A percentile compares a stretch with the other conserved stretches of the same genome.
These are phyloP conservation scores for Tolypocladium guangdongense DNA, from an alignment of 2,329 filamentous ascomycete genomes.

Conservation along the genomic window DNA sequence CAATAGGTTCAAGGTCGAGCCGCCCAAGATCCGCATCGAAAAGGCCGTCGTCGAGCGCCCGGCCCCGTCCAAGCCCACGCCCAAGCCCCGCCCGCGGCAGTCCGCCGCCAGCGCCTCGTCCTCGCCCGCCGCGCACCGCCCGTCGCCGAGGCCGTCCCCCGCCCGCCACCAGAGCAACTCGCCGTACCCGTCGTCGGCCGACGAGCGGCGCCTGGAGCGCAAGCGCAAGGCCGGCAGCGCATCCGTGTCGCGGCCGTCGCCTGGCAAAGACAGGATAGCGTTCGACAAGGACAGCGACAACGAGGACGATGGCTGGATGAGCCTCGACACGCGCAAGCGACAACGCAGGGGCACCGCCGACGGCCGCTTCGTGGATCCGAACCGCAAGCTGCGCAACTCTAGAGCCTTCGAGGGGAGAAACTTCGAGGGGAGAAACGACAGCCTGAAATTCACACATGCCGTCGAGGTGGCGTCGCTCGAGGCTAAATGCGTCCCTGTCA, in stretches of 20 bases:
- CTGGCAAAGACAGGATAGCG: conserved; percentile 35
- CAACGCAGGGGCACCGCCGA: conserved; percentile 30
- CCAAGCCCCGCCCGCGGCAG: conserved; percentile 17
- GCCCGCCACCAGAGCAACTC: conserved; percentile 28
- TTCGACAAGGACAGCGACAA: conserved; percentile 41
- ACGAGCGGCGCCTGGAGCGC: conserved; percentile 26
- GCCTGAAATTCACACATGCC: conserved; percentile 44
- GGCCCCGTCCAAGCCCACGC: conserved; percentile 21
- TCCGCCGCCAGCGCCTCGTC: conserved; percentile 9
- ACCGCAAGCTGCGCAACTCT: conserved; percentile 33
- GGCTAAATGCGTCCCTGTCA: conserved; percentile 38
- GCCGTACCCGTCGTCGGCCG: conserved; percentile 29
- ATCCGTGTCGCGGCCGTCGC: conserved; percentile 26
- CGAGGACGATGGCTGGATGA: conserved; percentile 42
- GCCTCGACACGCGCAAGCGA: conserved; percentile 35
- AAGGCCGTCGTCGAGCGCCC: conserved; percentile 34
- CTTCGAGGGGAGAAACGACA: conserved; percentile 31
- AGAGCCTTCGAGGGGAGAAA: conserved; percentile 33
- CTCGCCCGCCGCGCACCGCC: conserved; percentile 23
- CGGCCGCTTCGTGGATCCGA: conserved; percentile 32
- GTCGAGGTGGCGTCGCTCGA: conserved; percentile 42
- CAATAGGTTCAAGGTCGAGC: conserved; percentile 40
- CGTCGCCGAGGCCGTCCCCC: conserved; percentile 28
- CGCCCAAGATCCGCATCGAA: conserved; percentile 40
- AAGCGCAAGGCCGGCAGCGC: conserved; percentile 36